These are phyloP conservation scores for Rosa lucieae DNA, from an alignment of 306 rosid species.

Conservation along the genomic window DNA sequence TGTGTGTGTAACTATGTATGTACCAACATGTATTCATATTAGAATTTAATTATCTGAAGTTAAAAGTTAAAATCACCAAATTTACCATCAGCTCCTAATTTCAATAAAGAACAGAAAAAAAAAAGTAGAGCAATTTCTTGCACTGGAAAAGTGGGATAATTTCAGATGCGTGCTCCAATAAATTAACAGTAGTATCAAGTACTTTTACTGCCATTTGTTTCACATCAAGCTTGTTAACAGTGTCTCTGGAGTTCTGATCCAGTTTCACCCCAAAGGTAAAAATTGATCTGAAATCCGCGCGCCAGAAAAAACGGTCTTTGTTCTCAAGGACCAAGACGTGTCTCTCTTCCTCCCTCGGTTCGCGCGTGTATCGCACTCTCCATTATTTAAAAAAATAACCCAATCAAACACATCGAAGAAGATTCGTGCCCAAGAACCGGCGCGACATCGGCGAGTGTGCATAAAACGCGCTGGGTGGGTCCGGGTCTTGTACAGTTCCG, in stretches of 20 bases:
- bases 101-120: not conserved
- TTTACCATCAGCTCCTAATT: not conserved
- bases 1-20: too few relatives aligned
- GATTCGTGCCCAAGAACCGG: not conserved
- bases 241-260: not conserved
- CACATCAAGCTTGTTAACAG: conserved; percentile 7
- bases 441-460: not conserved
- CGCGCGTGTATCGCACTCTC: not conserved
- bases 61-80: too few relatives aligned
- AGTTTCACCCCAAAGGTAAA: conserved; percentile 7
- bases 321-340: conserved; percentile 7
- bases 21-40: too few relatives aligned
- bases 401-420: not conserved
- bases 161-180: conserved; percentile 1
- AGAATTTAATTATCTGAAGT: not conserved
- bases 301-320: conserved; percentile 8
- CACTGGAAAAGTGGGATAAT: not conserved
- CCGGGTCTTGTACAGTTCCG: too few relatives aligned
- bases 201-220: not conserved
- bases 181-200: not conserved
- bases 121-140: not conserved
- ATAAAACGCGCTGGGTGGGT: not conserved
- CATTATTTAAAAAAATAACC: not conserved
- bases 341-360: not conserved
- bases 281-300: conserved; percentile 12